Percentiles rank a stretch among this genome's conserved stretches.
Evolutionary conservation across 768 basidiomycete genomes (phyloP).

Genomic region (Russula brevipes): DNA sequence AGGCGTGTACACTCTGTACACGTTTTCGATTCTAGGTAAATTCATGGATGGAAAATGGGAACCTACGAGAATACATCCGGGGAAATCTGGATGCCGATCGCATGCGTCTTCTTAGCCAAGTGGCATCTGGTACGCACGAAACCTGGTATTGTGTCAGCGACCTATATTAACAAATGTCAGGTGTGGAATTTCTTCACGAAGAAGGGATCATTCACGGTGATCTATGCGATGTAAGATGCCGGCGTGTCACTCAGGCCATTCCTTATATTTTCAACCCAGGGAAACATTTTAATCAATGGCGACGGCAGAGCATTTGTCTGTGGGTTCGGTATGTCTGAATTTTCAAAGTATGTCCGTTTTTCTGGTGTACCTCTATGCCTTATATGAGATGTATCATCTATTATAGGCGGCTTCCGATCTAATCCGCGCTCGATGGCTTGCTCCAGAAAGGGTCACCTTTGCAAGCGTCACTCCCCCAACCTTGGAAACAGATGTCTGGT

Average conservation of each 20-base stretch:
- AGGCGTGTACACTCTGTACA: background rate
- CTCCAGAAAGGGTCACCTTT: slow-evolving; percentile 12
- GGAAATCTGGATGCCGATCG: slow-evolving; percentile 34
- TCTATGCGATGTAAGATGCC: slow-evolving; percentile 26
- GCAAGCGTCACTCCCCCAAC: background rate
- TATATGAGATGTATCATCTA: slow-evolving; percentile 8
- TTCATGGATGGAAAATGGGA: slow-evolving; percentile 44
- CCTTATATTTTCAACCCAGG: slow-evolving; percentile 28
- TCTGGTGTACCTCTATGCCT: background rate
- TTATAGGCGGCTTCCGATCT: slow-evolving; percentile 28
- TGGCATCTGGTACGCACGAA: slow-evolving; percentile 34
- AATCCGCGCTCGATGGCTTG: slow-evolving; percentile 14
- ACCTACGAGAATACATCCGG: slow-evolving; percentile 35
- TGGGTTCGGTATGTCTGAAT: slow-evolving; percentile 42
- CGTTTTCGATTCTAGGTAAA: slow-evolving; percentile 35
- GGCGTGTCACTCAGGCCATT: background rate
- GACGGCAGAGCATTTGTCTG: slow-evolving; percentile 38
- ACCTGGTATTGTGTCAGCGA: slow-evolving; percentile 5
- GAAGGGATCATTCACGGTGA: slow-evolving; percentile 24
- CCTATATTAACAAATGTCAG: slow-evolving; percentile 7
- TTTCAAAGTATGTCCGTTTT: background rate
- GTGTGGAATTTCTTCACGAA: slow-evolving; percentile 18
- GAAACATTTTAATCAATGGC: slow-evolving; percentile 41
- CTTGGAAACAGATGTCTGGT: slow-evolving; percentile 12
- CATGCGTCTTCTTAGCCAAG: slow-evolving; percentile 36